Percentiles rank a stretch among this genome's conserved stretches.
These are phyloP conservation scores for Colletotrichum gigasporum DNA, from an alignment of 2,329 filamentous ascomycete species.

Conservation along the genomic window DNA sequence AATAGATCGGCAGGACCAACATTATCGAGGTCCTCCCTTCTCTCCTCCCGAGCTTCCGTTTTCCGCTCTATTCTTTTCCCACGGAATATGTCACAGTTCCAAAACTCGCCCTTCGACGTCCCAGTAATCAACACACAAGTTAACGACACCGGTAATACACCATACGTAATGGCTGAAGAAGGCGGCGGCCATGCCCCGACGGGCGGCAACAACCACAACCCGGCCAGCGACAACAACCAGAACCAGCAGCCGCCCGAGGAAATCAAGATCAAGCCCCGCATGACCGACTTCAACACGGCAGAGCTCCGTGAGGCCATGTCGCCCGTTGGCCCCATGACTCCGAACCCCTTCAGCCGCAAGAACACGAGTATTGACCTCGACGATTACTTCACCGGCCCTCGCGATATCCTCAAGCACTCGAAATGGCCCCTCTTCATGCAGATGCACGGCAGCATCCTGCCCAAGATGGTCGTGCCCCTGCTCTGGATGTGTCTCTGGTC, in stretches of 20 bases:
- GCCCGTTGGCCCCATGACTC: conserved; percentile 41
- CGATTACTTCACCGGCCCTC: conserved; percentile 72
- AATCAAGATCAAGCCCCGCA: conserved; percentile 19
- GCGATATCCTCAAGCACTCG: conserved; percentile 76
- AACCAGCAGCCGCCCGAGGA: not conserved
- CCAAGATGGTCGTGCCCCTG: conserved; percentile 78
- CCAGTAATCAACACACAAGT: conserved; percentile 16
- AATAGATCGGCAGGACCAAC: not conserved
- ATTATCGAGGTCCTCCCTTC: not conserved
- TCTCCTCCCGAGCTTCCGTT: not conserved
- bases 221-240: conserved; percentile 14
- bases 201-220: conserved; percentile 3
- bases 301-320: conserved; percentile 41
- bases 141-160: conserved; percentile 2
- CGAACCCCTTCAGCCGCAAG: conserved; percentile 43
- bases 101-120: conserved; percentile 6
- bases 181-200: conserved; percentile 11
- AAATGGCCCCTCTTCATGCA: conserved; percentile 81
- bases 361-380: conserved; percentile 58
- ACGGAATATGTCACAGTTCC: conserved; percentile 11
- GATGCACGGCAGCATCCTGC: conserved; percentile 78
- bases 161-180: conserved; percentile 26
- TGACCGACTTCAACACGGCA: conserved; percentile 7
- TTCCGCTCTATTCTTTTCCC: not conserved
- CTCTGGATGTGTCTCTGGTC: conserved; percentile 71